Base-by-base conservation (phyloP, 768 basidiomycete genomes). In the Tylopilus felleus region DNA sequence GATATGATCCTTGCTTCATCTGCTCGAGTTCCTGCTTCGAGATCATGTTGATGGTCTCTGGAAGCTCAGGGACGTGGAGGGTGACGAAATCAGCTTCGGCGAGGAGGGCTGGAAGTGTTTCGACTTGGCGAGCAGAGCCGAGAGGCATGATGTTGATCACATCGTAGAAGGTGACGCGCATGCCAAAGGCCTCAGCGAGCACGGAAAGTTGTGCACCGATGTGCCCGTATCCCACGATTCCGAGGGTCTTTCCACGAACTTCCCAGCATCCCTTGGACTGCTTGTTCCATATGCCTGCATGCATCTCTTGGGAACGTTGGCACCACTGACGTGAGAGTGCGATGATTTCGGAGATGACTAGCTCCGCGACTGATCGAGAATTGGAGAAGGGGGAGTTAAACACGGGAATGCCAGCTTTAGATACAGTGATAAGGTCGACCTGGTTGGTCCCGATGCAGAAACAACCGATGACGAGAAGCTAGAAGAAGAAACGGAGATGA, bases 391-490 rank as follows among this genome's bases (percentile, higher is more conserved):
- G 97, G 7, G 97, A 98, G 73, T 99, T 99, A 80, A 99, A 99
- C 51, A 99, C 96, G 27, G 96, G 93, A 60, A 99, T 89, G 54
- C 97, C 97, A 49, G 90, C 84, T 50, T 83, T 82, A 33, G 88
- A 84, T 23, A 95, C 93, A 3, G 88, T 84, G 47, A 68, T 56
- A 43, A 99, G 85, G 68, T 98, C 94, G 60, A 98, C 97, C 72
- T 98, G 97, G 73, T 98, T 98, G 49, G 93, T 95, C 47, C 97
- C 97, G 60, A 99, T 99, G 75, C 97, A 99, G 81, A 99, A 99
- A 72, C 97, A 99, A 12, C 97, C 96, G 58, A 98, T 93, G 65
- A 87, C 91, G 13, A 98, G 81, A 43, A 99, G 88, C 94, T 99
- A 65, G 44, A 54, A 25, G 41, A 44, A 22, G 6, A 5, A 21